These are phyloP conservation scores for Suhomyces bokatorum DNA, from an alignment of 1,139 yeast genomes.

Conservation along the genomic window DNA sequence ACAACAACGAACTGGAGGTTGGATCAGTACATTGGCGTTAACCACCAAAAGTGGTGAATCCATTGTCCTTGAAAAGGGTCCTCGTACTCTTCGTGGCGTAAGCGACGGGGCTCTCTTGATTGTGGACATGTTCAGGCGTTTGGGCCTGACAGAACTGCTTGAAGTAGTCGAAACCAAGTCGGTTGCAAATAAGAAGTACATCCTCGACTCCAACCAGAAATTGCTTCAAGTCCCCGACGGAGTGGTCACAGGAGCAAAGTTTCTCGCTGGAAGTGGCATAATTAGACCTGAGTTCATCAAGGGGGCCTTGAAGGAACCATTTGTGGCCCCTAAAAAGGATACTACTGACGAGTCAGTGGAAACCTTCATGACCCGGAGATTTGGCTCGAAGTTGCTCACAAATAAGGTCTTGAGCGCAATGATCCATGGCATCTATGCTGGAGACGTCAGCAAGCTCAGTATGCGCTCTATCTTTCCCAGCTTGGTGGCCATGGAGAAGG, in stretches of 20 bases:
- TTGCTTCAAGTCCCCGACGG: conserved; percentile 59
- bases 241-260: conserved; percentile 35
- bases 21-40: conserved; percentile 55
- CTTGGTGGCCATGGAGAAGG: conserved; percentile 56
- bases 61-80: conserved; percentile 65
- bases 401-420: conserved; percentile 77
- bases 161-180: conserved; percentile 51
- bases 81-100: conserved; percentile 71
- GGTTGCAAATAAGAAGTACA: conserved; percentile 61
- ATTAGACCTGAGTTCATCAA: conserved; percentile 26
- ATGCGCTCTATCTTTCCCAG: conserved; percentile 56
- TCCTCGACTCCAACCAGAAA: conserved; percentile 40
- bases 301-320: conserved; percentile 47
- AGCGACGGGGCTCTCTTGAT: conserved; percentile 64
- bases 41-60: conserved; percentile 15
- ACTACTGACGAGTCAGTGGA: conserved; percentile 70
- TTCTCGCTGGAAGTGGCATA: conserved; percentile 42
- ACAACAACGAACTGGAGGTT: conserved; percentile 66
- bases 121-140: conserved; percentile 53
- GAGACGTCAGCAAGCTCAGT: conserved; percentile 70
- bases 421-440: conserved; percentile 89
- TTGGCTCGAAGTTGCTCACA: conserved; percentile 57
- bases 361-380: conserved; percentile 65
- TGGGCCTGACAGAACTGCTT: conserved; percentile 44
- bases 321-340: conserved; percentile 19